phyloP scores from a whole-genome alignment of 805 yeast genomes.

The Lipomyces lipofer region DNA sequence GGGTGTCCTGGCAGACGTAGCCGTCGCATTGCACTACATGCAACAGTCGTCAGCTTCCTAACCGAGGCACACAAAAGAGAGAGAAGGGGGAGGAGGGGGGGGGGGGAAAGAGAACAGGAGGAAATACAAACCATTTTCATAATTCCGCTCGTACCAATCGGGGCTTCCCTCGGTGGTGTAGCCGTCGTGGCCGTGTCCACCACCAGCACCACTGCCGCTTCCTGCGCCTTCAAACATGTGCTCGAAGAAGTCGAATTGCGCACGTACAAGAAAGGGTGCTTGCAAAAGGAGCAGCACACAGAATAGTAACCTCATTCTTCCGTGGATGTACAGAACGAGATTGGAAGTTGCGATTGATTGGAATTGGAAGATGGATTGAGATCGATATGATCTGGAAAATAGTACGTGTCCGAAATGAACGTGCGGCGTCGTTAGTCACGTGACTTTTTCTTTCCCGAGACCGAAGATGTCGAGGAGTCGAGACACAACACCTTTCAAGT shows the following conservation, averaged over 20 bases:
- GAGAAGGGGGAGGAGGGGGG: too few species aligned
- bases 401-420: too few species aligned
- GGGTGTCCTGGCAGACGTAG: conserved; percentile 82
- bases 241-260: conserved; percentile 31
- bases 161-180: conserved; percentile 28
- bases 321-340: too few species aligned
- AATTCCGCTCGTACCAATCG: conserved; percentile 24
- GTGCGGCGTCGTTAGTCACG: too few species aligned
- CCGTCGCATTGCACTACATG: conserved; percentile 51
- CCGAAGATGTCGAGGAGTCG: too few species aligned
- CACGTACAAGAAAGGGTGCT: conserved; percentile 16
- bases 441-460: too few species aligned
- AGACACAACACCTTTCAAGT: too few species aligned
- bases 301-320: conserved; percentile 7
- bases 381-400: too few species aligned
- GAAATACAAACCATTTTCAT: conserved; percentile 22
- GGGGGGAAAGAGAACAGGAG: too few species aligned
- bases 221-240: conserved; percentile 28
- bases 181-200: conserved; percentile 1
- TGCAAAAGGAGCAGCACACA: conserved; percentile 9
- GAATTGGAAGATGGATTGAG: too few species aligned
- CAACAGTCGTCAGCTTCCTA: background rate
- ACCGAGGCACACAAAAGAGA: too few species aligned
- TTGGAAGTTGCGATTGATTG: too few species aligned
- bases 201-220: conserved; percentile 6